A percentile compares a stretch with the other conserved stretches of the same genome.
Evolutionary conservation across 225 moss, liverwort and hornwort genomes (phyloP).

Genomic region (Pseudisothecium myosuroides): DNA sequence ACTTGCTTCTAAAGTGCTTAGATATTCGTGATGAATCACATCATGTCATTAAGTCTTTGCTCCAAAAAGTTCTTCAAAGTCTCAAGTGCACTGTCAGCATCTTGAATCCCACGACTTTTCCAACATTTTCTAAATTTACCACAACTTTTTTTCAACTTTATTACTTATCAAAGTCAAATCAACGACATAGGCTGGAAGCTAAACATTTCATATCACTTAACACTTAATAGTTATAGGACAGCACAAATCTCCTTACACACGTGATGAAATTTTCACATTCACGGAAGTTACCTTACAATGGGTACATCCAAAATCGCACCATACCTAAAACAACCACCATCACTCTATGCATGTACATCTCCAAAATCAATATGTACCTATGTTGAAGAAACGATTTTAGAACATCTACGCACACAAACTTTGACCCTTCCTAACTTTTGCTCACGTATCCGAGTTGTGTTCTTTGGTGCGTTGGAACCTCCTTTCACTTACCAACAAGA

Average conservation of each 20-base stretch:
- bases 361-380: background rate
- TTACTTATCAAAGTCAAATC: background rate
- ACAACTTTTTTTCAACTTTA: background rate
- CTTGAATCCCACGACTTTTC: background rate
- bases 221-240: background rate
- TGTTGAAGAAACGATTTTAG: rapidly evolving
- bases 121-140: background rate
- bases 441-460: rapidly evolving
- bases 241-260: rapidly evolving
- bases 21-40: background rate
- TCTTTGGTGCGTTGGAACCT: background rate
- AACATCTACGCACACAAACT: background rate
- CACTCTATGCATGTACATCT: background rate
- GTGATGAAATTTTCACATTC: background rate
- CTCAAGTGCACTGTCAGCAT: rapidly evolving
- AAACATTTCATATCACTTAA: background rate
- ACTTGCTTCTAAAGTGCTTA: background rate
- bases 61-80: background rate
- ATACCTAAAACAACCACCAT: rapidly evolving
- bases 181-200: no score
- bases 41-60: background rate
- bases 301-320: rapidly evolving
- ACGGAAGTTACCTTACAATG: rapidly evolving
- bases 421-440: background rate
- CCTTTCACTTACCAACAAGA: background rate